Conservation (phyloP, 1,139 yeast species). For the Diutina pseudorugosa region DNA sequence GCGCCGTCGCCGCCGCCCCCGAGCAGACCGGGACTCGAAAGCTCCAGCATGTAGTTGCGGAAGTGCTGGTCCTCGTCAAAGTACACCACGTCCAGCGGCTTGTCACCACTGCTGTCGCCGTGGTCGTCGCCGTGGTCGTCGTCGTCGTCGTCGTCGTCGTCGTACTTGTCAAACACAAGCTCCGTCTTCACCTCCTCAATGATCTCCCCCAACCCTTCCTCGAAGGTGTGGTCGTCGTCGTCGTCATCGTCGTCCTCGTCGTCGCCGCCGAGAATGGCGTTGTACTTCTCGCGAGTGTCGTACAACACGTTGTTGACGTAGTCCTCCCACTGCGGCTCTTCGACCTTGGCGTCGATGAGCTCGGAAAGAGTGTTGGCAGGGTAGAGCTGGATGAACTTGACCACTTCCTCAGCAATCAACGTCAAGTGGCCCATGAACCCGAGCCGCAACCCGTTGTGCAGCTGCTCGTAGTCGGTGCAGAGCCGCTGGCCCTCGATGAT, state of each 20-base stretch:
- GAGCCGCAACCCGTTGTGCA: slow-evolving; percentile 52
- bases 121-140: slow-evolving; percentile 24
- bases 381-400: slow-evolving; percentile 74
- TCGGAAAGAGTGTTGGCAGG: slow-evolving; percentile 51
- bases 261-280: slow-evolving; percentile 84
- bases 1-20: slow-evolving; percentile 5
- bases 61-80: slow-evolving; percentile 33
- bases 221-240: slow-evolving; percentile 27
- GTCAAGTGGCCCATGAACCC: slow-evolving; percentile 98
- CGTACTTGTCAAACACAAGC: slow-evolving; percentile 20
- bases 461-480: slow-evolving; percentile 57
- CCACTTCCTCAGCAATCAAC: slow-evolving; percentile 91
- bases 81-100: slow-evolving; percentile 15
- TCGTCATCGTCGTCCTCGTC: slow-evolving; percentile 12
- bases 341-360: slow-evolving; percentile 45
- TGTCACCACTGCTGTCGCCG: slow-evolving; percentile 6
- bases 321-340: slow-evolving; percentile 62
- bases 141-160: slow-evolving; percentile 16
- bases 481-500: slow-evolving; percentile 69
- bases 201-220: slow-evolving; percentile 40
- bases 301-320: slow-evolving; percentile 77
- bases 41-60: slow-evolving; percentile 75
- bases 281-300: slow-evolving; percentile 87
- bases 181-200: slow-evolving; percentile 21
- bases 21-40: slow-evolving; percentile 49